Evolutionary conservation across 495 filamentous ascomycete species (phyloP), one percentile per base, ranked within the genome.

Genomic region (Aspergillus cavernicola): DNA sequence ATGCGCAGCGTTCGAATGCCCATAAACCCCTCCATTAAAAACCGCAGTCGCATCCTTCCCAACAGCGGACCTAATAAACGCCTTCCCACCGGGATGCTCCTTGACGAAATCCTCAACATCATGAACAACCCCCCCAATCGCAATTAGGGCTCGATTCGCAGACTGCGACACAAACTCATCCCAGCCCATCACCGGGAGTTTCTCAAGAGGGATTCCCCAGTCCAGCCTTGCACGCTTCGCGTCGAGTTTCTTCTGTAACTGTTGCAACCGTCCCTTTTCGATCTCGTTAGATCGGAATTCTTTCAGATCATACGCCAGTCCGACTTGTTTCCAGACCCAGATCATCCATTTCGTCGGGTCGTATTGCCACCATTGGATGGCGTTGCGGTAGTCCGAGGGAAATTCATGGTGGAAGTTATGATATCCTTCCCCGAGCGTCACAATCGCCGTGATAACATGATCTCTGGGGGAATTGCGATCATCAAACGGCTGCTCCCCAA

Each of bases 351-450:
- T 96, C 60, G 90, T 95, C n/a, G 89, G 89, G 72, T 96, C 90
- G 62, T 95, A 95, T 71, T 96, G 90, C 71, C 83, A 85, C 88
- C 89, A 95, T 62, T 92, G 74, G 56, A 95, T 90, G 35, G 88
- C 90, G 69, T 96, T 96, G 66, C 90, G 88, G 82, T 95, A 95
- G 67, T 96, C 90, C 10, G 87, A 89, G 23, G 90, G 90, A 71
- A 96, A 96, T 67, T 95, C 90, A 76, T 96, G 90, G 75, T 96
- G 90, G 82, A 96, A 96, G 73, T 92, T 93, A 78, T 95, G 89
- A 72, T 95, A 96, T 43, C 90, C 90, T 68, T 96, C 90, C 24
- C 90, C 90, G 22, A 95, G 85, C 16, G 90, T 93, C 40, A 92
- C 83, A 18, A 95, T 73, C 36, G 90, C 90, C 32, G 89, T 95